phyloP scores from a whole-genome alignment of 768 basidiomycete species.

The Termitomyces sp. region DNA sequence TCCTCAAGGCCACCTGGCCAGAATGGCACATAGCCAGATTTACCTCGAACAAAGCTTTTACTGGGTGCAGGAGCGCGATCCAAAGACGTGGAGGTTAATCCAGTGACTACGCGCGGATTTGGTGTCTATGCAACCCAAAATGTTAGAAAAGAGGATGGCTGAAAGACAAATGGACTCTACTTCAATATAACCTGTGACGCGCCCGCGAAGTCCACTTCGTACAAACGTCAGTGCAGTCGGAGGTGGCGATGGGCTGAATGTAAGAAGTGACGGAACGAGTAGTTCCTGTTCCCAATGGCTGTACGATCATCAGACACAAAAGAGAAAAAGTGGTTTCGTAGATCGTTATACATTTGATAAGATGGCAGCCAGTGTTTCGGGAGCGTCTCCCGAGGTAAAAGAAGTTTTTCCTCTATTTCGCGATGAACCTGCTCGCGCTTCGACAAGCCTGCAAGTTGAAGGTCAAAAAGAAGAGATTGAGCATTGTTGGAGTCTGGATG shows the following conservation, averaged over 20 bases:
- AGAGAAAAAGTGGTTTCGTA: slow-evolving; percentile 2
- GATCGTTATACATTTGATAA: slow-evolving; percentile 72
- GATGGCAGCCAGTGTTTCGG: slow-evolving; percentile 69
- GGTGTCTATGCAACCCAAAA: slow-evolving; percentile 36
- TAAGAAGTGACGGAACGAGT: slow-evolving; percentile 58
- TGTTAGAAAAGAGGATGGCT: neutral
- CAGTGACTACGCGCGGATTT: slow-evolving; percentile 52
- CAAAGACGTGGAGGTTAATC: slow-evolving; percentile 80
- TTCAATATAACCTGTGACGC: slow-evolving; percentile 78
- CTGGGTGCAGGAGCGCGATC: slow-evolving; percentile 78
- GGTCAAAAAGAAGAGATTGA: slow-evolving; percentile 39
- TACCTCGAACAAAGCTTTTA: slow-evolving; percentile 86
- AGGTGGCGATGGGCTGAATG: slow-evolving; percentile 62
- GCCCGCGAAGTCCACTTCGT: slow-evolving; percentile 74
- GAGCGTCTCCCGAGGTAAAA: slow-evolving; percentile 62
- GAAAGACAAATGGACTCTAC: slow-evolving; percentile 28
- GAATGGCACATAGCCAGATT: slow-evolving; percentile 90
- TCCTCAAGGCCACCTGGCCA: slow-evolving; percentile 90
- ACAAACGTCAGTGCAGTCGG: slow-evolving; percentile 72
- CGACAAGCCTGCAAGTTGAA: slow-evolving; percentile 55
- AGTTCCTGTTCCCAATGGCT: slow-evolving; percentile 72
- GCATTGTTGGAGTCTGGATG: slow-evolving; percentile 36
- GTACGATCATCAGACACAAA: slow-evolving; percentile 11
- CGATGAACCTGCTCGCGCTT: slow-evolving; percentile 53
- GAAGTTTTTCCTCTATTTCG: slow-evolving; percentile 70